Conservation (phyloP, 169 alveolate species). For the Sarcocystis neurona region DNA sequence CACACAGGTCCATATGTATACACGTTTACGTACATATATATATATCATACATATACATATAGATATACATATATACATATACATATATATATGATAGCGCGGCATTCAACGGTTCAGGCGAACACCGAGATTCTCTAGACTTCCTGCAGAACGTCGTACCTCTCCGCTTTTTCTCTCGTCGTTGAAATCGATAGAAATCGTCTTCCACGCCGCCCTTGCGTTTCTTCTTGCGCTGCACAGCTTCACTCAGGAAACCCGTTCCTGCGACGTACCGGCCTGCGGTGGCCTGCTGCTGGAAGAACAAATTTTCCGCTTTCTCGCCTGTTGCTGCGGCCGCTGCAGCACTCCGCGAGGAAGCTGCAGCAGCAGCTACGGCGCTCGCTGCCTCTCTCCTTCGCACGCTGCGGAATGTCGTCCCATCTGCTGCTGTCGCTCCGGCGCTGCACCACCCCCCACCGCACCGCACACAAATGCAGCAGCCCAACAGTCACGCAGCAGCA, state of each 20-base stretch:
- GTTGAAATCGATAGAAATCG: conserved; percentile 32
- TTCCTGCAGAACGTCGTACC: too few species aligned
- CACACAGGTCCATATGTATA: too few species aligned
- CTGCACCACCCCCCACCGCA: background rate
- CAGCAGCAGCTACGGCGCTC: background rate
- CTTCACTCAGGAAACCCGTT: too few species aligned
- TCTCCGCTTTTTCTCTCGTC: conserved; percentile 29
- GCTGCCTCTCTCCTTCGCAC: background rate
- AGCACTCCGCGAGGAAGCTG: background rate
- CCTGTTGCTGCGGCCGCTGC: background rate
- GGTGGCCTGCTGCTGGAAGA: background rate
- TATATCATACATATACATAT: too few species aligned
- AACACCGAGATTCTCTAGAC: too few species aligned
- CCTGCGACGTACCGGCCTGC: too few species aligned
- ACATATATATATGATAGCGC: too few species aligned
- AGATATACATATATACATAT: too few species aligned
- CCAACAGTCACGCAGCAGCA: too few species aligned
- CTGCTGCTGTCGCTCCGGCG: conserved; percentile 6
- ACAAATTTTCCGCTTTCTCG: background rate
- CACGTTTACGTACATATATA: too few species aligned
- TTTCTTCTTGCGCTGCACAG: conserved; percentile 34
- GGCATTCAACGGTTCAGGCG: too few species aligned
- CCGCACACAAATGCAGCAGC: too few species aligned
- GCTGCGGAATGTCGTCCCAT: conserved; percentile 23
- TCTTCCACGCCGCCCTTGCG: conserved; percentile 26